Conservation (phyloP, 441 rosid genomes). For the Raphanus hybrid region DNA sequence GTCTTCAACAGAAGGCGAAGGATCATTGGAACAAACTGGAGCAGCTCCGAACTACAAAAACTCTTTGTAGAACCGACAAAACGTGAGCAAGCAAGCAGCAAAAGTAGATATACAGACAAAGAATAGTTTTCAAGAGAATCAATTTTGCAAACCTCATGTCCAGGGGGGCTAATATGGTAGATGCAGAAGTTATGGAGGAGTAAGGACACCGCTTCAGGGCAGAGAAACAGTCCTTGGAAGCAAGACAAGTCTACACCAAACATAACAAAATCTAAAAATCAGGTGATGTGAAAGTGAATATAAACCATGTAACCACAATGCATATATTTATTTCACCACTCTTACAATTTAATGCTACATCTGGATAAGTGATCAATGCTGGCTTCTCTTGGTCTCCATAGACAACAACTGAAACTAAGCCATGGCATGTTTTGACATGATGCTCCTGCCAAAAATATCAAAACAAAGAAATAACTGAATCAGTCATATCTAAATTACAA, state of each 20-base stretch:
- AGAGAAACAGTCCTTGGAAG: slow-evolving; percentile 79
- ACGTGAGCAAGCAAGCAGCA: slow-evolving; percentile 21
- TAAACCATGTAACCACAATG: not conserved
- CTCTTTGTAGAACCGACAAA: slow-evolving; percentile 51
- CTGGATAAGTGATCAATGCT: slow-evolving; percentile 72
- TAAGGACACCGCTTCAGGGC: slow-evolving; percentile 80
- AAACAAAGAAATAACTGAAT: slow-evolving; percentile 10
- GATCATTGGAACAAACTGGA: slow-evolving; percentile 54
- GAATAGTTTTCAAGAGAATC: slow-evolving; percentile 31
- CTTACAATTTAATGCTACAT: slow-evolving; percentile 73
- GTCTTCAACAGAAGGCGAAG: slow-evolving; percentile 57
- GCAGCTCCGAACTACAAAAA: slow-evolving; percentile 82
- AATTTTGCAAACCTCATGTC: slow-evolving; percentile 70
- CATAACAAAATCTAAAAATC: slow-evolving; percentile 22
- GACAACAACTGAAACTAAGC: slow-evolving; percentile 34
- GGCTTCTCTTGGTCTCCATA: slow-evolving; percentile 77
- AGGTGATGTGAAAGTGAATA: slow-evolving; percentile 30
- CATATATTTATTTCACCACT: not conserved
- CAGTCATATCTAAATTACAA: not conserved
- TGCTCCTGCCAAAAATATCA: slow-evolving; percentile 55
- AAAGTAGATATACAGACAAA: not conserved
- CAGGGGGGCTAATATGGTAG: slow-evolving; percentile 82
- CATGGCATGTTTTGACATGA: slow-evolving; percentile 63
- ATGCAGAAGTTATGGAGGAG: slow-evolving; percentile 79
- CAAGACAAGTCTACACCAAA: slow-evolving; percentile 49